These are phyloP conservation scores for Paraurostyla sp. DNA, from an alignment of 73 alveolate species.

Conservation along the genomic window DNA sequence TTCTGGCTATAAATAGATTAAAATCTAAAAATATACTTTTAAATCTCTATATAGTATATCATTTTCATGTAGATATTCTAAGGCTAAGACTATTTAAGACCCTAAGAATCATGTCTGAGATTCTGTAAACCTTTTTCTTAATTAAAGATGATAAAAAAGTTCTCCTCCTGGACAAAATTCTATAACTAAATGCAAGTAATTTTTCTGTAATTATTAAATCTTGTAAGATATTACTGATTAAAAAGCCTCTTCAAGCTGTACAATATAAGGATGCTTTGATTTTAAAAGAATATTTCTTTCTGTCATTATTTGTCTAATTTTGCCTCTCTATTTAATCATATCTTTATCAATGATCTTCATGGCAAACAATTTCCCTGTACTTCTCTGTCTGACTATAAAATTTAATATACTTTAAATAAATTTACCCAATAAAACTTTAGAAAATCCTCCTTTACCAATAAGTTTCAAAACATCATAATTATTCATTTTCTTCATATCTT, in stretches of 20 bases:
- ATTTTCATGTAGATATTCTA: constrained; percentile 58
- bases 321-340: constrained; percentile 30
- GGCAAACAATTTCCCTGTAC: constrained; percentile 29
- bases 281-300: constrained; percentile 87
- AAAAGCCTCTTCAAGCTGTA: constrained; percentile 48
- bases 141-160: constrained; percentile 64
- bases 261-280: constrained; percentile 44
- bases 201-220: neutral
- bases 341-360: constrained; percentile 42
- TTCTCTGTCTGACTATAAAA: neutral
- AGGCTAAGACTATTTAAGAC: constrained; percentile 21
- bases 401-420: neutral
- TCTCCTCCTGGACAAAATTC: constrained; percentile 94
- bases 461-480: constrained; percentile 78
- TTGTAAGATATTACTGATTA: constrained; percentile 34
- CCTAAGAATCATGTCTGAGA: constrained; percentile 57
- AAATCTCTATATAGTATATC: constrained; percentile 62
- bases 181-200: constrained; percentile 62
- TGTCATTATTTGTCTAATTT: constrained; percentile 80
- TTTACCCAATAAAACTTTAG: constrained; percentile 73
- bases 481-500: neutral
- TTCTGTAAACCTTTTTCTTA: constrained; percentile 58
- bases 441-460: constrained; percentile 93
- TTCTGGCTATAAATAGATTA: constrained; percentile 69
- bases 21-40: constrained; percentile 54